A percentile compares a stretch with the other conserved stretches of the same genome.
Conservation (phyloP, 2,329 filamentous ascomycete genomes). For the Aureobasidium leucospermi region DNA sequence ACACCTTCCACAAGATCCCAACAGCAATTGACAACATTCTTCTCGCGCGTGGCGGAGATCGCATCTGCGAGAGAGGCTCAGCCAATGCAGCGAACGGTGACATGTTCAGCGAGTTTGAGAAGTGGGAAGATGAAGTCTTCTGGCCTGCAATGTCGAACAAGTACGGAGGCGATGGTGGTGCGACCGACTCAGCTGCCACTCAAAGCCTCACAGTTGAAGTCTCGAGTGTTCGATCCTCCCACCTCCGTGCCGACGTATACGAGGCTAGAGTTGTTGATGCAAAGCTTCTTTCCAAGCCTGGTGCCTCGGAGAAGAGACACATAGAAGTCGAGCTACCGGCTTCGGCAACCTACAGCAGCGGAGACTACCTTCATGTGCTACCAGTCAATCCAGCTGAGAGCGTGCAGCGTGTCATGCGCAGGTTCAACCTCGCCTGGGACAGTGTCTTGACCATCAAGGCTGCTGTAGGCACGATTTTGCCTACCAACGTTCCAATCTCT, state of each 20-base stretch:
- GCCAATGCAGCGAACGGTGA: constrained; percentile 57
- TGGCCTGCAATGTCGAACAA: constrained; percentile 44
- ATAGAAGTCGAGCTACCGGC: constrained; percentile 39
- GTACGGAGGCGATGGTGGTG: constrained; percentile 23
- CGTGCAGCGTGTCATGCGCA: constrained; percentile 55
- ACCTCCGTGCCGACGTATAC: constrained; percentile 56
- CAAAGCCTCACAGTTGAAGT: constrained; percentile 46
- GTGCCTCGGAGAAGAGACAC: constrained; percentile 50
- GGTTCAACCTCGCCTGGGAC: constrained; percentile 64
- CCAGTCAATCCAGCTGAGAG: constrained; percentile 60
- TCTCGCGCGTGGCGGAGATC: constrained; percentile 42
- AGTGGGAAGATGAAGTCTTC: constrained; percentile 55
- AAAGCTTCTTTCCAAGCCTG: constrained; percentile 43
- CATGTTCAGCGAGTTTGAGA: constrained; percentile 62
- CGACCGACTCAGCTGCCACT: constrained; percentile 15
- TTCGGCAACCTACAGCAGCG: constrained; percentile 56
- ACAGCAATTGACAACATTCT: constrained; percentile 53
- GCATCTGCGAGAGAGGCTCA: constrained; percentile 45
- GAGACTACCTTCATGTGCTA: constrained; percentile 61
- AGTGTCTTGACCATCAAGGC: constrained; percentile 34
- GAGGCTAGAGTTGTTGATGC: constrained; percentile 53
- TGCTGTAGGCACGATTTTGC: constrained; percentile 61
- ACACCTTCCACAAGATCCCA: constrained; percentile 61
- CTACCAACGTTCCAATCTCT: constrained; percentile 52
- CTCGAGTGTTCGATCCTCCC: constrained; percentile 47